Evolutionary conservation across 805 yeast species (phyloP), one percentile per base, ranked within the genome.

Genomic region (Starmerella bacillaris): DNA sequence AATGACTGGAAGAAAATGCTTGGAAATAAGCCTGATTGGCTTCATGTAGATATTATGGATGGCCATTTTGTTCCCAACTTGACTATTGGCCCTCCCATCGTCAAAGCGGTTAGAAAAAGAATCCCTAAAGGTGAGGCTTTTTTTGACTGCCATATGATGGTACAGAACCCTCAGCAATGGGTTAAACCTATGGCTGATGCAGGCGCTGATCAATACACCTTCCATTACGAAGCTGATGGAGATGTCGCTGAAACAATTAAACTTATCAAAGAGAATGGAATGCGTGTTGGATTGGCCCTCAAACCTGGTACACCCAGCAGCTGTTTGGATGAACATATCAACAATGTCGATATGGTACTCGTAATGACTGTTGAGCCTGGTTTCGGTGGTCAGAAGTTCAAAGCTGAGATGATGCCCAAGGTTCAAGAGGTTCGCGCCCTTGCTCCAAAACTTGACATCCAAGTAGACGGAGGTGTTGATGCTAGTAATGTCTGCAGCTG

Each of bases 291-390:
- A 0, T 75, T 92, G 59, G 94, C 96, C 5, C 65, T 89, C 48
- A 86, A 86, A 58, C 98, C 98, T 38, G 78, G 76, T 28, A 89
- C 98, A 1, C 71, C 84, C 0, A 89, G 79, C 17, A 89, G 77
- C 39, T 92, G 70, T 3, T 65, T 84, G 29, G 73, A 64, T 49
- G 84, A 79, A 20, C 59, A 79, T 40, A 86, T 75, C 18, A 75
- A 74, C 32, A 61, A 69, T 37, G 64, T 86, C 46, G 96, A 89
- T 56, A 80, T 86, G 94, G 84, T 80, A n/a, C 65, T 89, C 39
- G 76, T 89, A 29, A 89, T 86, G 96, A 89, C 98, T 2, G 96
- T 89, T 24, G 98, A 89, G 60, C 98, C 98, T 11, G 98, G 98
- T 1, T 86, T 89, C 55, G 98, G 98, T 17, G 98, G 98, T 31